Base-by-base conservation (phyloP, 2,329 filamentous ascomycete species). In the Diaporthe vexans region DNA sequence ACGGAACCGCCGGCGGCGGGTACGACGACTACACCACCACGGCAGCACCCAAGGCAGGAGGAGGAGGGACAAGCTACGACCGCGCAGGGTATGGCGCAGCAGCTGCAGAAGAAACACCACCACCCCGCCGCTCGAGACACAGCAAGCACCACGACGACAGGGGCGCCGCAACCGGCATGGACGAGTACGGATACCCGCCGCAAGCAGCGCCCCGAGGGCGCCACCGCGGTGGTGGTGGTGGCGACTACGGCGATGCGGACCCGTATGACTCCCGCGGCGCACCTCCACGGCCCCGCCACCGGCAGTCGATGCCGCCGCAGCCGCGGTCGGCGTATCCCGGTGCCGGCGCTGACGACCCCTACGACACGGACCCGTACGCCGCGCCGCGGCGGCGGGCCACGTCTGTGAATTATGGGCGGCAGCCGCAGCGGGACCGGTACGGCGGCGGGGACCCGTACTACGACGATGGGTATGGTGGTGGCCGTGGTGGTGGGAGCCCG, bases 301-400 rank as follows among this genome's bases (percentile, higher is more conserved):
- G 74, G 9, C 74, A 76, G 68, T 74, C 72, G 21, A 29, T 76
- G 43, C 74, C 74, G 3, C 74, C 74, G 10, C 72, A 52, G 26
- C 4, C 67, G 15, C 74, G 74, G 24, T 57, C 72, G 4, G 58
- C 29, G 9, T 63, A 75, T n/a, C 70, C 57, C 4, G 57, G 33
- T 4, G 57, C 54, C 1, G 72, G 59, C 5, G 46, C 70, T 9
- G 67, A 52, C 4, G 72, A 74, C 17, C 35, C 58, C 8, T 72
- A 74, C 17, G 40, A 43, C 40, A 19, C 40, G 15, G 40, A 43
- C 17, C 40, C 40, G 3, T 43, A 43, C 19, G 19, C 46, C 3
- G 26, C 35, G 35, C 72, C 72, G 11, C 74, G 67, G 0, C 59
- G 74, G 15, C 65, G 74, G 15, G 74, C 74, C 5, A 63, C 74